Evolutionary conservation across 441 rosid genomes (phyloP).

Genomic region (Adansonia gregorii): DNA sequence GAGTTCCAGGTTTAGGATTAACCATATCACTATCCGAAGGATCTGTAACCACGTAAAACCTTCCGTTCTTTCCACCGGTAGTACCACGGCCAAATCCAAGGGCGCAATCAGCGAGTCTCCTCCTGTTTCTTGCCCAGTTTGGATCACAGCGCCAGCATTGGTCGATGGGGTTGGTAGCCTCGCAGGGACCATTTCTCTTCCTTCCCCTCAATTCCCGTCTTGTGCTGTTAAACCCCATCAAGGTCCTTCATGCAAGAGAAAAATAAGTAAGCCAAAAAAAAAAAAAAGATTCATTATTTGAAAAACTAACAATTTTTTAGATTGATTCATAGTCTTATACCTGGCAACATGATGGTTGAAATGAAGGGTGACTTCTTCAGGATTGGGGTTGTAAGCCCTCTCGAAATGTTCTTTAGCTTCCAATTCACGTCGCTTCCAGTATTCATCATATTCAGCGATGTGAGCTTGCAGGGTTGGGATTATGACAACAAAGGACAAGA

Average conservation of each 20-base stretch:
- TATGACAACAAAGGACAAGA: not conserved
- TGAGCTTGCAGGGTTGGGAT: conserved; percentile 29
- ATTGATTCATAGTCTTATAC: conserved; percentile 24
- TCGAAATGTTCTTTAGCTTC: conserved; percentile 32
- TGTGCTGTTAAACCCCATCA: conserved; percentile 38
- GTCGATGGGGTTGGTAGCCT: conserved; percentile 59
- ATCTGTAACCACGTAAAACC: conserved; percentile 52
- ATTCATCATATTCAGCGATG: conserved; percentile 30
- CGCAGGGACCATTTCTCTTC: conserved; percentile 42
- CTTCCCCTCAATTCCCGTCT: conserved; percentile 46
- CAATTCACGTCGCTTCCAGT: conserved; percentile 42
- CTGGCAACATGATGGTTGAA: conserved; percentile 36
- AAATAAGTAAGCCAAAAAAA: too few species aligned
- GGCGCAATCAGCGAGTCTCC: conserved; percentile 55
- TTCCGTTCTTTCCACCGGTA: conserved; percentile 58
- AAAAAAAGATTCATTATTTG: not conserved
- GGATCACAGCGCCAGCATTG: conserved; percentile 62
- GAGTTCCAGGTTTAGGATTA: conserved; percentile 65
- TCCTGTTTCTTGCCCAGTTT: conserved; percentile 56
- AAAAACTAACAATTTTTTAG: conserved; percentile 15
- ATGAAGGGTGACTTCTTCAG: conserved; percentile 43
- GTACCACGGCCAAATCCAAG: conserved; percentile 66
- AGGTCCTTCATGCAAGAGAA: conserved; percentile 29
- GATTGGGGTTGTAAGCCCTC: conserved; percentile 44
- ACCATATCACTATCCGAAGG: conserved; percentile 44